Percentiles rank a stretch among this genome's conserved stretches.
These are phyloP conservation scores for Orbilia javanica DNA, from an alignment of 2,329 filamentous ascomycete genomes.

Conservation along the genomic window DNA sequence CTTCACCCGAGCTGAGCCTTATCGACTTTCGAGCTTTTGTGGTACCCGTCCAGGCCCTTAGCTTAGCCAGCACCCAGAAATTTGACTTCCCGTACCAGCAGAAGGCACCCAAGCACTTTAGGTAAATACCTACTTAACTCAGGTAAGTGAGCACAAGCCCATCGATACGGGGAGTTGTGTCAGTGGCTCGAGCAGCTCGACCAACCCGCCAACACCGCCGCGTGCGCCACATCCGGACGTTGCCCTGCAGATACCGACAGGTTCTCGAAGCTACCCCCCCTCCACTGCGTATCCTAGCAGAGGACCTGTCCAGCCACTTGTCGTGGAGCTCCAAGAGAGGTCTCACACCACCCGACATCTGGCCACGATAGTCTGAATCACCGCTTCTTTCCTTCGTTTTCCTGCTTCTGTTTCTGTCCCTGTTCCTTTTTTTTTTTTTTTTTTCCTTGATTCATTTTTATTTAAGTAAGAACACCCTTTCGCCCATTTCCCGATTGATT, in stretches of 20 bases:
- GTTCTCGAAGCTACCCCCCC: conserved; percentile 3
- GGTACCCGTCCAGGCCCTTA: too few relatives aligned
- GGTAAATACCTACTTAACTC: too few relatives aligned
- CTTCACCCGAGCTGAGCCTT: background rate
- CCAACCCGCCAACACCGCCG: too few relatives aligned
- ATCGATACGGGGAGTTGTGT: too few relatives aligned
- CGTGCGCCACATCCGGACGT: background rate
- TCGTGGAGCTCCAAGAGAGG: background rate
- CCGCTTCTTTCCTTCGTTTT: background rate
- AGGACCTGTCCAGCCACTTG: background rate
- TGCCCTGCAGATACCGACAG: background rate
- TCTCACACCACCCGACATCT: conserved; percentile 14
- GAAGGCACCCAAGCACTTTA: too few relatives aligned
- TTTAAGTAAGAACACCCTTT: background rate
- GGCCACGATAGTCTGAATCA: conserved; percentile 9
- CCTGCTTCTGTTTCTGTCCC: background rate
- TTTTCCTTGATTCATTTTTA: background rate
- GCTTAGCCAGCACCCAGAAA: too few relatives aligned
- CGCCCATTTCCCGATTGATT: background rate
- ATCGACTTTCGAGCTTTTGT: background rate
- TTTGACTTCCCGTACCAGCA: too few relatives aligned
- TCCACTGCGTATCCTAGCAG: background rate
- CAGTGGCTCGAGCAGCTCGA: too few relatives aligned
- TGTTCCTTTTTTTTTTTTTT: background rate
- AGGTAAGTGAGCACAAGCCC: too few relatives aligned